Percentiles rank a stretch among this genome's conserved stretches.
Evolutionary conservation across 2,329 filamentous ascomycete genomes (phyloP).

Genomic region (Beauveria rudraprayagi): DNA sequence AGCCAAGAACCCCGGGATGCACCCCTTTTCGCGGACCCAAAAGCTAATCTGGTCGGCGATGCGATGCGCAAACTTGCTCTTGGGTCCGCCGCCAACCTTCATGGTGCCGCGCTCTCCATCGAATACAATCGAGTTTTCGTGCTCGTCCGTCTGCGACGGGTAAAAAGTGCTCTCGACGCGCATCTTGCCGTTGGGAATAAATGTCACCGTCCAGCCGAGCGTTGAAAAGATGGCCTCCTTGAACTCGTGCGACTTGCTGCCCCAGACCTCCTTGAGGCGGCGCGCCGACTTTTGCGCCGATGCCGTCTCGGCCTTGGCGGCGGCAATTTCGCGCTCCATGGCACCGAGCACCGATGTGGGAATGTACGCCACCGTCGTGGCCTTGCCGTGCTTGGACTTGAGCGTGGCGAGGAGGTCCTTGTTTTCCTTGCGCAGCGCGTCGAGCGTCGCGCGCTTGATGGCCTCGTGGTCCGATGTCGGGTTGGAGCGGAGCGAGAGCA

Average conservation of each 20-base stretch:
- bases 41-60: constrained; percentile 85
- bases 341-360: constrained; percentile 70
- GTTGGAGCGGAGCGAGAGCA: constrained; percentile 84
- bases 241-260: constrained; percentile 85
- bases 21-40: constrained; percentile 90
- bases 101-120: constrained; percentile 93
- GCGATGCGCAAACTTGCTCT: constrained; percentile 75
- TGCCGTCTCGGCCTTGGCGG: constrained; percentile 58
- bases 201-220: constrained; percentile 89
- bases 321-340: constrained; percentile 65
- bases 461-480: constrained; percentile 80
- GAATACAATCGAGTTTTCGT: constrained; percentile 72
- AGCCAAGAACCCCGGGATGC: constrained; percentile 87
- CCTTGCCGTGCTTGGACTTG: constrained; percentile 30
- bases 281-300: constrained; percentile 75
- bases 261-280: constrained; percentile 89
- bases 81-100: constrained; percentile 90
- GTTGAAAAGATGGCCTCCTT: constrained; percentile 89
- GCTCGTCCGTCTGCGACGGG: constrained; percentile 58
- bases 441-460: constrained; percentile 73
- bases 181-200: constrained; percentile 95
- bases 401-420: constrained; percentile 71
- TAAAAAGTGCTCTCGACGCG: constrained; percentile 82
- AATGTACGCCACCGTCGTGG: constrained; percentile 51
- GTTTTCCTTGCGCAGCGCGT: constrained; percentile 75